These are phyloP conservation scores for Eucalyptus brandiana DNA, from an alignment of 345 rosid species.

Conservation along the genomic window DNA sequence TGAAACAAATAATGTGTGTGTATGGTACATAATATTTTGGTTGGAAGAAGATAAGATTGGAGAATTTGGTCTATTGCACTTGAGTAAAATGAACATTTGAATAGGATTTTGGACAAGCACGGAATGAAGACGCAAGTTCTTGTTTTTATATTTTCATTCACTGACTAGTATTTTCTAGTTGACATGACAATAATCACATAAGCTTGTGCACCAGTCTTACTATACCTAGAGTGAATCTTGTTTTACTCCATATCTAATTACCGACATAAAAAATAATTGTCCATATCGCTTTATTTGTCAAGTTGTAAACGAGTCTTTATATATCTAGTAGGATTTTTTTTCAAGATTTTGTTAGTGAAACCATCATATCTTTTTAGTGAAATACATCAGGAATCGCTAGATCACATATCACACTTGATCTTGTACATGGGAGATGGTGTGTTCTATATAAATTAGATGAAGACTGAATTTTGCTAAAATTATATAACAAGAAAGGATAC, in stretches of 20 bases:
- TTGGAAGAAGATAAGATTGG: no score
- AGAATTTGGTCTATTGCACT: no score
- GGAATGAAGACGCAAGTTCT: no score
- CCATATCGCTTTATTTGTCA: neutral
- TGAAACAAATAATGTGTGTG: fast-evolving
- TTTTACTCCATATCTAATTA: no score
- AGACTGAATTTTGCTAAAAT: neutral
- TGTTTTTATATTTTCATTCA: no score
- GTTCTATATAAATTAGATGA: neutral
- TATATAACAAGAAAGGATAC: neutral
- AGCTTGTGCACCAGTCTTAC: neutral
- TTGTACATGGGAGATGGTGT: neutral
- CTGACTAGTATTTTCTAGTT: neutral
- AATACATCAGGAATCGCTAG: neutral
- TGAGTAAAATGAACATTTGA: no score
- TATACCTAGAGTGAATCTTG: no score
- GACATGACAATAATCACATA: neutral
- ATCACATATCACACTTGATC: neutral
- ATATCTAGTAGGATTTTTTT: neutral
- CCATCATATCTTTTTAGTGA: neutral
- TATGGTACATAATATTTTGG: no score
- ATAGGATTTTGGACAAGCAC: neutral
- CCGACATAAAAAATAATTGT: no score
- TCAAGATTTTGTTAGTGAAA: neutral
- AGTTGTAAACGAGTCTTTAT: no score